Conservation (phyloP, 1,284 basidiomycete species). For the Ganoderma lingzhi region DNA sequence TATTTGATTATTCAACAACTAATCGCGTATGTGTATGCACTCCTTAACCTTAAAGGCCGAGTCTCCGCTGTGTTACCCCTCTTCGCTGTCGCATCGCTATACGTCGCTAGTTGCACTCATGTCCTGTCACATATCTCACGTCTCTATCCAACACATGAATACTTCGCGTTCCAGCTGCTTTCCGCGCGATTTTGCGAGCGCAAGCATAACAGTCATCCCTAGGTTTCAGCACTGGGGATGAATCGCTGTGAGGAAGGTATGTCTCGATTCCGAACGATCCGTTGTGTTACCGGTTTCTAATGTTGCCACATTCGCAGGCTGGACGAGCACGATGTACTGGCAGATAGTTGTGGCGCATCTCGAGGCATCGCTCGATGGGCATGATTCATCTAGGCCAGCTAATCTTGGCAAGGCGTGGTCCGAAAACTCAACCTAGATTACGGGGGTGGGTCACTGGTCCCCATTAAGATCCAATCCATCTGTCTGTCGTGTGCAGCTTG, state of each 20-base stretch:
- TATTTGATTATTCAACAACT: not conserved
- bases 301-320: not conserved
- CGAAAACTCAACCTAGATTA: not conserved
- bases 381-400: not conserved
- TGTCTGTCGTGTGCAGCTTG: not conserved
- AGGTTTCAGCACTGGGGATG: not conserved
- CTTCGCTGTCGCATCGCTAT: constrained; percentile 11
- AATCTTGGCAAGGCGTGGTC: not conserved
- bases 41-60: not conserved
- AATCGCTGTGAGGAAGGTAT: not conserved
- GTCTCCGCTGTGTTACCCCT: not conserved
- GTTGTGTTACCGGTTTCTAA: not conserved
- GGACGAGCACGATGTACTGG: not conserved
- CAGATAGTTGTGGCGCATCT: not conserved
- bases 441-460: not conserved
- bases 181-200: not conserved
- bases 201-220: not conserved
- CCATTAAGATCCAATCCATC: not conserved
- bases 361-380: not conserved
- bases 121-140: not conserved
- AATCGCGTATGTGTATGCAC: constrained; percentile 5
- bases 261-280: not conserved
- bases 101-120: not conserved
- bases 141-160: not conserved
- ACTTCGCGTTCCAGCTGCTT: not conserved